Evolutionary conservation across 495 filamentous ascomycete genomes (phyloP).

Genomic region (Geopyxis carbonaria): DNA sequence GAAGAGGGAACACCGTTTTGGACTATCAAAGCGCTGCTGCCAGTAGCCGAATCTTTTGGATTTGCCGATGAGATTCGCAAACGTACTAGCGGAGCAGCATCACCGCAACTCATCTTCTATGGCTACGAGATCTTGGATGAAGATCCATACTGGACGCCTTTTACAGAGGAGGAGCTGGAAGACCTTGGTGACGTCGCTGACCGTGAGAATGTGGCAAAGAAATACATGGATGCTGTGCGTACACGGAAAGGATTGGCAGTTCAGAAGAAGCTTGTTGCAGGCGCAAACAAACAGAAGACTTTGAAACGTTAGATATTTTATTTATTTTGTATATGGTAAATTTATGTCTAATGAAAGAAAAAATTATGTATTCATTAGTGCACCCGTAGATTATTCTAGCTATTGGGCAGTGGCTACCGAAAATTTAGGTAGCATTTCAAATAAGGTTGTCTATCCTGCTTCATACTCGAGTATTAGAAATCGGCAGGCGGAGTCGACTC

Average conservation of each 20-base stretch:
- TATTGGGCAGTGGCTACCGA: too few relatives aligned
- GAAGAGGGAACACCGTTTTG: slow-evolving; percentile 95
- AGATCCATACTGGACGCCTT: slow-evolving; percentile 95
- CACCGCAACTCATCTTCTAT: slow-evolving; percentile 81
- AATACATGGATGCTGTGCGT: slow-evolving; percentile 83
- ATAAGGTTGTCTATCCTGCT: too few relatives aligned
- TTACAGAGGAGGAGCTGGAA: slow-evolving; percentile 91
- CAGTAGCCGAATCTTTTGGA: slow-evolving; percentile 87
- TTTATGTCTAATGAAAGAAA: too few relatives aligned
- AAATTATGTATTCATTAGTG: too few relatives aligned
- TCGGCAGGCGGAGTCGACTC: too few relatives aligned
- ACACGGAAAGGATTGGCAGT: slow-evolving; percentile 73
- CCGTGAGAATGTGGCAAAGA: slow-evolving; percentile 83
- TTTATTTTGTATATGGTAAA: too few relatives aligned
- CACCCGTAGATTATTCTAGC: too few relatives aligned
- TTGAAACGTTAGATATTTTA: slow-evolving; percentile 74
- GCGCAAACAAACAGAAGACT: slow-evolving; percentile 98
- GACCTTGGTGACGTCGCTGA: slow-evolving; percentile 89
- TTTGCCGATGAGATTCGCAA: slow-evolving; percentile 94
- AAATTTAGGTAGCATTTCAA: too few relatives aligned
- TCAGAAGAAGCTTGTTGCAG: slow-evolving; percentile 54
- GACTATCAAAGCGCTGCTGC: slow-evolving; percentile 69
- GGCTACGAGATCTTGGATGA: slow-evolving; percentile 82
- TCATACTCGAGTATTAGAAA: too few relatives aligned
- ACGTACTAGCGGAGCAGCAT: slow-evolving; percentile 73